These are phyloP conservation scores for Ceratonia siliqua DNA, from an alignment of 306 rosid species.

Conservation along the genomic window DNA sequence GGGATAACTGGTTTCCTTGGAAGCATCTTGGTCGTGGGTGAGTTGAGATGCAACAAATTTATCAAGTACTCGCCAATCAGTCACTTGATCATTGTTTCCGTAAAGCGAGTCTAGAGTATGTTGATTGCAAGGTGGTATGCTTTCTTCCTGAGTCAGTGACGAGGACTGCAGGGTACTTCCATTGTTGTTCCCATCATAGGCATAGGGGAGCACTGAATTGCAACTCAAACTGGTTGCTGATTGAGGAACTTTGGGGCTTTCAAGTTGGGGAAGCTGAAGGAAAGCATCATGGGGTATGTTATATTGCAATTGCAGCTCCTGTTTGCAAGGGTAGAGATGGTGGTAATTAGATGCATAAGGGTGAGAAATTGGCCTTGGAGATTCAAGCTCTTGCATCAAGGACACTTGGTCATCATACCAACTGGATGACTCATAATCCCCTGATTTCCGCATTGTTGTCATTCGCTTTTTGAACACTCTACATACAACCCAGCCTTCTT, in stretches of 20 bases:
- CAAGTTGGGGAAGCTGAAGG: conserved; percentile 62
- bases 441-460: conserved; percentile 41
- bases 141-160: too few relatives aligned
- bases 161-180: too few relatives aligned
- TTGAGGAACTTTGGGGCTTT: conserved; percentile 55
- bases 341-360: too few relatives aligned
- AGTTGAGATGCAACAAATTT: conserved; percentile 63
- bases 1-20: conserved; percentile 40
- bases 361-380: too few relatives aligned
- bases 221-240: conserved; percentile 20
- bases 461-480: conserved; percentile 54
- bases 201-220: too few relatives aligned
- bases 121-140: too few relatives aligned
- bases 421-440: conserved; percentile 51
- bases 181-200: too few relatives aligned
- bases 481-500: conserved; percentile 71
- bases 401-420: conserved; percentile 62
- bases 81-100: conserved; percentile 34
- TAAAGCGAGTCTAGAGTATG: conserved; percentile 26
- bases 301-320: conserved; percentile 53
- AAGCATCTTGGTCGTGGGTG: conserved; percentile 44
- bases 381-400: conserved; percentile 51
- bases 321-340: conserved; percentile 47
- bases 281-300: conserved; percentile 46
- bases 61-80: conserved; percentile 62